Conservation (phyloP, 2,329 filamentous ascomycete species). For the Sclerotinia spermophila region DNA sequence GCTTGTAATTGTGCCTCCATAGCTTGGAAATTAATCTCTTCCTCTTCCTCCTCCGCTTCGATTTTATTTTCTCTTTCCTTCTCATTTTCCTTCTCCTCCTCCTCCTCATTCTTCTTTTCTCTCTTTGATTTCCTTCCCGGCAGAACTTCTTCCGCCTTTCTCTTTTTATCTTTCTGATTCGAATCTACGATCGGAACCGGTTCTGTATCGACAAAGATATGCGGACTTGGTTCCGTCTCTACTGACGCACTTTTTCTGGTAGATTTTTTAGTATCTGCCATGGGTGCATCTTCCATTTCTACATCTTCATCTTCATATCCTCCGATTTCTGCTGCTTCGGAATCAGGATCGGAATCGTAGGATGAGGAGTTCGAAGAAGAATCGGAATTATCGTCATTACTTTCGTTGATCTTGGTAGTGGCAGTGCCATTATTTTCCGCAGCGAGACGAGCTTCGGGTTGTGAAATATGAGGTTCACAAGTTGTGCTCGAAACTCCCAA, state of each 20-base stretch:
- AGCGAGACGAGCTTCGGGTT: conserved; percentile 24
- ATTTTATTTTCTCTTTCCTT: conserved; percentile 58
- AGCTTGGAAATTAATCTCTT: conserved; percentile 26
- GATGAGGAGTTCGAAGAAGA: conserved; percentile 2
- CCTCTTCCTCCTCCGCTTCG: too few species aligned
- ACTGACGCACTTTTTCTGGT: neutral
- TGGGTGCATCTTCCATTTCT: conserved; percentile 16
- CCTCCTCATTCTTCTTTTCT: conserved; percentile 60
- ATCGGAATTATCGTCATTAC: conserved; percentile 3
- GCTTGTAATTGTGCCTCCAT: conserved; percentile 28
- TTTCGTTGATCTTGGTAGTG: neutral
- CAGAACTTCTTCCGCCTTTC: neutral
- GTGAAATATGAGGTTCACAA: conserved; percentile 24
- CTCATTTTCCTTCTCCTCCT: neutral
- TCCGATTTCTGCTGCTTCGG: neutral
- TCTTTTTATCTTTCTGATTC: conserved; percentile 20
- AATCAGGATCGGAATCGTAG: neutral
- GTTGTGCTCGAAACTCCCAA: conserved; percentile 26
- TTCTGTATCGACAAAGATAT: conserved; percentile 31
- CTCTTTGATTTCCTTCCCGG: conserved; percentile 43
- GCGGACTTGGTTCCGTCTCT: conserved; percentile 26
- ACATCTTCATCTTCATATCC: conserved; percentile 16
- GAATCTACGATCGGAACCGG: conserved; percentile 25
- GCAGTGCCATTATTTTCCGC: conserved; percentile 8
- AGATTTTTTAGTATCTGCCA: neutral